Evolutionary conservation across 108 stramenopile species (phyloP).

Genomic region (Cyclotella sp.): DNA sequence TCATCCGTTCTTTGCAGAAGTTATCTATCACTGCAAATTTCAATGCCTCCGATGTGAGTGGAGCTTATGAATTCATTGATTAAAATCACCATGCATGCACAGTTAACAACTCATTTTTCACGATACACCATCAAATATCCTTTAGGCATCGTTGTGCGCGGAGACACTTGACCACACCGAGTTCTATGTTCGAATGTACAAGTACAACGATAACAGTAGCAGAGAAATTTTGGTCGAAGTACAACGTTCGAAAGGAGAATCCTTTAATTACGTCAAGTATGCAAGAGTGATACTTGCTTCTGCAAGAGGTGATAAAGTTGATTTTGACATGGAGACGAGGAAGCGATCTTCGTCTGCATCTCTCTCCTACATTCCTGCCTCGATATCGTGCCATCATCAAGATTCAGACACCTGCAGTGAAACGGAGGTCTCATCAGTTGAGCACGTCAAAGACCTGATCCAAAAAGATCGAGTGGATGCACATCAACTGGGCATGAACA

Average conservation of each 20-base stretch:
- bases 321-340: background rate
- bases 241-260: conserved; percentile 27
- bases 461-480: conserved; percentile 70
- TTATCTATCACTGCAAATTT: conserved; percentile 34
- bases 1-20: conserved; percentile 31
- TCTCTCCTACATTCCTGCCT: conserved; percentile 25
- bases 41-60: conserved; percentile 22
- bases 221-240: conserved; percentile 30
- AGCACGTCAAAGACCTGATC: conserved; percentile 55
- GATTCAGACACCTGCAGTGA: background rate
- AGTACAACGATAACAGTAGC: background rate
- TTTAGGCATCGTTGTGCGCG: conserved; percentile 30
- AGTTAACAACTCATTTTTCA: background rate
- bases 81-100: background rate
- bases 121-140: background rate
- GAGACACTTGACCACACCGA: conserved; percentile 43
- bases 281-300: conserved; percentile 29
- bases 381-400: conserved; percentile 4
- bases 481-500: conserved; percentile 67
- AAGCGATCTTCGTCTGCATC: conserved; percentile 16
- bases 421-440: conserved; percentile 28
- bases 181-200: conserved; percentile 33
- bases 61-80: background rate
- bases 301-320: conserved; percentile 19
- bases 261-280: conserved; percentile 29